Base-by-base conservation (phyloP, 345 rosid species). In the Hirschfeldia incana region DNA sequence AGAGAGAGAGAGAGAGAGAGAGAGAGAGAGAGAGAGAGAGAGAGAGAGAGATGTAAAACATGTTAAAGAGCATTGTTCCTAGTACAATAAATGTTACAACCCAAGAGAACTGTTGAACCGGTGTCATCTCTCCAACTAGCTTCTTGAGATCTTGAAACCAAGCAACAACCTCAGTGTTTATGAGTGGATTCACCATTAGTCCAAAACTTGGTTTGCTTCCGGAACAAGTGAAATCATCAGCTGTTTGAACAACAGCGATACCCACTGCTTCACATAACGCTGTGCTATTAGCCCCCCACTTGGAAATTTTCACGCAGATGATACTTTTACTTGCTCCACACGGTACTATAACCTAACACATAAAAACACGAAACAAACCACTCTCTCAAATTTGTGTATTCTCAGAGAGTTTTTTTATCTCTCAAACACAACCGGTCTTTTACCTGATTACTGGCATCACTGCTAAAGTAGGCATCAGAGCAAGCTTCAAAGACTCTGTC, bases 401-500 rank as follows among this genome's bases (percentile, higher is more conserved):
- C 36, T 33, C 36, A 33, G 34, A 32, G 34, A 60, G 26, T 29
- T 39, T 13, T 34, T 5, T 5, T 1, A 21, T 8, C 37, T 34
- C 6, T 37, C 49, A 42, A 42, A 42, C 49, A 42, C 49, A 16
- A 59, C 11, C 68, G 34, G 29, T 29, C 34, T 42, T 73, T 36
- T 78, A 89, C 98, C 89, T 82, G 89, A 55, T 85, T 83, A 76
- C 77, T 84, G 1, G 82, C 77, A 76, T 90, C 87, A 89, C 87
- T 46, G 29, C 90, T 87, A 85, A 92, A 94, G 87, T 91, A 94
- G 60, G 97, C 95, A 83, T 71, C 68, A 12, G 86, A 80, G 82
- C 97, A 94, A 21, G 21, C 21, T 21, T 21, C 21, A 21, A 21
- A 21, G 21, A 21, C 21, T 21, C 21, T 21, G 21, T 88, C 90